These are phyloP conservation scores for Picea glauca DNA, from an alignment of 75 land plant species.

Conservation along the genomic window DNA sequence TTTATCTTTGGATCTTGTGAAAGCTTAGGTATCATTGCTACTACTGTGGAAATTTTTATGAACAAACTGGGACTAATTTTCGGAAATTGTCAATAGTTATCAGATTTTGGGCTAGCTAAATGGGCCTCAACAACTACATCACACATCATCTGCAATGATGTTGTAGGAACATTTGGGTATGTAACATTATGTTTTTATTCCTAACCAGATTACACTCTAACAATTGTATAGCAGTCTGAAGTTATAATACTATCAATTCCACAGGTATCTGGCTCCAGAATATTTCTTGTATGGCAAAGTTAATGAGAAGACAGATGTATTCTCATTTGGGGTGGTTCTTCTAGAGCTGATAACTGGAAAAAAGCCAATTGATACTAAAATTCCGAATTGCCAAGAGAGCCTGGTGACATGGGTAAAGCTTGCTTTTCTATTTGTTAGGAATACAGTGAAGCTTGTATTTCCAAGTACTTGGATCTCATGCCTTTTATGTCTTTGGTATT, in stretches of 20 bases:
- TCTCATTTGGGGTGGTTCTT: constrained; percentile 59
- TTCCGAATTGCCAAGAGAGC: constrained; percentile 45
- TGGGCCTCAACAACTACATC: constrained; percentile 32
- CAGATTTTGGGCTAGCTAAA: constrained; percentile 62
- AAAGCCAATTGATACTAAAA: constrained; percentile 33
- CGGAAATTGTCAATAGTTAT: constrained; percentile 24
- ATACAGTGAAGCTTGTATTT: not conserved
- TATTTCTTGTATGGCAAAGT: constrained; percentile 59
- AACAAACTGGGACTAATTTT: not conserved
- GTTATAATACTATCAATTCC: not conserved
- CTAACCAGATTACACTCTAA: not conserved
- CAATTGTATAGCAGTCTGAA: not conserved
- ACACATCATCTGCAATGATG: constrained; percentile 39
- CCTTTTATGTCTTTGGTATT: not conserved
- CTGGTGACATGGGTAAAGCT: constrained; percentile 49
- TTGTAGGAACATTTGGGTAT: constrained; percentile 66
- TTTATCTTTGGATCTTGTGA: not conserved
- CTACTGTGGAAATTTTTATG: not conserved
- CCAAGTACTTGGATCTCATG: not conserved
- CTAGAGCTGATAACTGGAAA: constrained; percentile 51
- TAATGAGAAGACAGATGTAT: constrained; percentile 51
- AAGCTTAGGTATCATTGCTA: not conserved
- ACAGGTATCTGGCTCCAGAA: constrained; percentile 61
- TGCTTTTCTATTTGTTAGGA: not conserved
- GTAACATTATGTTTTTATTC: constrained; percentile 2